phyloP scores from a whole-genome alignment of 2,329 filamentous ascomycete genomes.

The Aspergillus ochraceus region DNA sequence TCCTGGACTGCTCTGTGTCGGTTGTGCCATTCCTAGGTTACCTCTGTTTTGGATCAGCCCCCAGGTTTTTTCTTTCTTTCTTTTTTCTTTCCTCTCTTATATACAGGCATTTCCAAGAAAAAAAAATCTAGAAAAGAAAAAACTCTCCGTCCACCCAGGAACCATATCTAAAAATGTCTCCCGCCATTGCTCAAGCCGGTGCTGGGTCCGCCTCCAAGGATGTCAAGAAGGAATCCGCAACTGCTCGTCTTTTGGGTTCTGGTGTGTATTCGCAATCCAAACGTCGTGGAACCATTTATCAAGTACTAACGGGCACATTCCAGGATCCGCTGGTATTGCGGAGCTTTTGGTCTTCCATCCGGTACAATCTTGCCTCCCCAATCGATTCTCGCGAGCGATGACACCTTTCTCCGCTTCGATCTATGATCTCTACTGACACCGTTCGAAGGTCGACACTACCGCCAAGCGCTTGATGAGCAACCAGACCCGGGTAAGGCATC shows the following conservation, averaged over 20 bases:
- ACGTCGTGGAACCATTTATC: conserved; percentile 5
- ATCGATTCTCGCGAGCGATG: neutral
- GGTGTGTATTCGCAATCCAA: conserved; percentile 55
- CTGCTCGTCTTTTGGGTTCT: conserved; percentile 86
- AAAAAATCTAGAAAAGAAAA: conserved; percentile 8
- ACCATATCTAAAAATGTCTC: conserved; percentile 54
- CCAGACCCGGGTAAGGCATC: conserved; percentile 65
- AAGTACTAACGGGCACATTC: conserved; percentile 15
- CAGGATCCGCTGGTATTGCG: conserved; percentile 88
- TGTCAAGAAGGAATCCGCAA: conserved; percentile 81
- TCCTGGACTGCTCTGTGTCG: conserved; percentile 9
- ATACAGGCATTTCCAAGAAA: neutral
- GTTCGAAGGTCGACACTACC: conserved; percentile 82
- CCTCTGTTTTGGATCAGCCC: neutral
- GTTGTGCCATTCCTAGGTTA: conserved; percentile 5
- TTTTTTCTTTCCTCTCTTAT: neutral
- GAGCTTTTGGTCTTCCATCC: conserved; percentile 93
- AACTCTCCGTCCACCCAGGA: conserved; percentile 7
- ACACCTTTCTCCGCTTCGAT: neutral
- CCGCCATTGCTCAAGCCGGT: conserved; percentile 41
- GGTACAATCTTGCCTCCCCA: conserved; percentile 49
- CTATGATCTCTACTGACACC: conserved; percentile 21
- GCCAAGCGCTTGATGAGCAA: conserved; percentile 99
- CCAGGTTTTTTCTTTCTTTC: conserved; percentile 1
- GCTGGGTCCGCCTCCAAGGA: conserved; percentile 55